A percentile compares a stretch with the other conserved stretches of the same genome.
Evolutionary conservation across 768 basidiomycete genomes (phyloP).

Genomic region (Boletus subcaerulescens): DNA sequence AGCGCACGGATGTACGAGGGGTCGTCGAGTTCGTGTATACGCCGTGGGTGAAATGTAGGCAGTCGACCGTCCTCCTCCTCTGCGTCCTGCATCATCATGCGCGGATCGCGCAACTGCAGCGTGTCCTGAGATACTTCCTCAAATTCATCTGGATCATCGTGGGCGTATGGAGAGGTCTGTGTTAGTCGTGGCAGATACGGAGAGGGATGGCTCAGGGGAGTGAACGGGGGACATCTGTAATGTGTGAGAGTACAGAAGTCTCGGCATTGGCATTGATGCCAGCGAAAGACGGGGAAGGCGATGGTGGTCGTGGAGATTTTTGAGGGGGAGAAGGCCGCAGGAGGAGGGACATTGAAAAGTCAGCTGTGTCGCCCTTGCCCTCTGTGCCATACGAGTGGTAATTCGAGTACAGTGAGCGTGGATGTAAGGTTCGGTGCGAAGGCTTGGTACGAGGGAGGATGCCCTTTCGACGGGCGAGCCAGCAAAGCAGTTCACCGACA

Average conservation of each 20-base stretch:
- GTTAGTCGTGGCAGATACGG: slow-evolving; percentile 33
- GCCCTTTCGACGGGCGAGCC: slow-evolving; percentile 55
- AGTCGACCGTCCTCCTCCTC: slow-evolving; percentile 27
- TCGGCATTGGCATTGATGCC: not conserved
- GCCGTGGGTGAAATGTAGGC: slow-evolving; percentile 34
- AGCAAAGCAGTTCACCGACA: slow-evolving; percentile 65
- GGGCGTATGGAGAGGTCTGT: slow-evolving; percentile 29
- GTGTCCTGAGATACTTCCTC: slow-evolving; percentile 18
- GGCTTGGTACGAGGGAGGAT: slow-evolving; percentile 21
- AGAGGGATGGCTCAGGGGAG: slow-evolving; percentile 32
- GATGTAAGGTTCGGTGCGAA: not conserved
- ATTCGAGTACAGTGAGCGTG: slow-evolving; percentile 18
- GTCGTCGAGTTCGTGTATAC: slow-evolving; percentile 55
- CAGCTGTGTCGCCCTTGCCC: slow-evolving; percentile 4
- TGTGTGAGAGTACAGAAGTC: slow-evolving; percentile 21
- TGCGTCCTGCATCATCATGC: slow-evolving; percentile 31
- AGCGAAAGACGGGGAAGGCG: not conserved
- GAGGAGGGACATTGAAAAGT: slow-evolving; percentile 27
- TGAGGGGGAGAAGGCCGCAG: slow-evolving; percentile 20
- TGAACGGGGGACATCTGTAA: slow-evolving; percentile 28
- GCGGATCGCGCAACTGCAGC: slow-evolving; percentile 11
- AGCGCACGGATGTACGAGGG: slow-evolving; percentile 27
- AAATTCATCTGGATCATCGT: slow-evolving; percentile 6
- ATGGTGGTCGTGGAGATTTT: not conserved
- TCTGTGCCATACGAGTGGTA: slow-evolving; percentile 21